Evolutionary conservation across 257 asterid genomes (phyloP).

Genomic region (Solanum clarkiae): DNA sequence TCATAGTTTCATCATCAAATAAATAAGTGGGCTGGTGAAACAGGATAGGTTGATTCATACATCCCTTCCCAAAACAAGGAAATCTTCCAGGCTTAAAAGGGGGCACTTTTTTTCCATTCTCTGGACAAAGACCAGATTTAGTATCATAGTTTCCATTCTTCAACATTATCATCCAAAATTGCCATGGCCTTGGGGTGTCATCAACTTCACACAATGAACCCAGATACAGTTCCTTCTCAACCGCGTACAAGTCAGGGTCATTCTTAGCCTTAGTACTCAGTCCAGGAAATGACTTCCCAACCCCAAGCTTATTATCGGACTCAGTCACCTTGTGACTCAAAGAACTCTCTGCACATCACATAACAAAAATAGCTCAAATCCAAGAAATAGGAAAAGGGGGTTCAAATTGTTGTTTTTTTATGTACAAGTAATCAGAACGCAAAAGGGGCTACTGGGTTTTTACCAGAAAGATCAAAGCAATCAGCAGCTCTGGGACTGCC

Average conservation of each 20-base stretch:
- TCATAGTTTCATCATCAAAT: slow-evolving; percentile 13
- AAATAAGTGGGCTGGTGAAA: slow-evolving; percentile 31
- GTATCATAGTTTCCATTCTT: slow-evolving; percentile 62
- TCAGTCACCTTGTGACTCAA: slow-evolving; percentile 41
- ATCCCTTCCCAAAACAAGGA: slow-evolving; percentile 54
- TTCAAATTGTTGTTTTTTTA: not conserved
- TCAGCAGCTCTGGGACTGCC: slow-evolving; percentile 7
- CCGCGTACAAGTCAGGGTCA: slow-evolving; percentile 50
- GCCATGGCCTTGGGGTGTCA: slow-evolving; percentile 55
- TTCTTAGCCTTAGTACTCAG: slow-evolving; percentile 17
- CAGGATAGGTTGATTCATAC: slow-evolving; percentile 53
- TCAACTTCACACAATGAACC: slow-evolving; percentile 48
- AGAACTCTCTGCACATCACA: not conserved
- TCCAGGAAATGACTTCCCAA: slow-evolving; percentile 39
- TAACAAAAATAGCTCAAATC: not conserved
- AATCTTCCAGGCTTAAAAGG: slow-evolving; percentile 46
- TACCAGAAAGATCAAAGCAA: slow-evolving; percentile 3
- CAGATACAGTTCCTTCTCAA: slow-evolving; percentile 49
- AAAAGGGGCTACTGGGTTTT: not conserved
- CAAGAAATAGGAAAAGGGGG: not conserved
- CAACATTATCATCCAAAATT: slow-evolving; percentile 71
- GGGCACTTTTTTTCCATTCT: slow-evolving; percentile 38
- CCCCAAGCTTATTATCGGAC: slow-evolving; percentile 44
- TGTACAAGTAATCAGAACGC: not conserved
- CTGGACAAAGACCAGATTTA: slow-evolving; percentile 42